Conservation (phyloP, 192 early-diverging fungal species). For the Umbelopsis vinacea region DNA sequence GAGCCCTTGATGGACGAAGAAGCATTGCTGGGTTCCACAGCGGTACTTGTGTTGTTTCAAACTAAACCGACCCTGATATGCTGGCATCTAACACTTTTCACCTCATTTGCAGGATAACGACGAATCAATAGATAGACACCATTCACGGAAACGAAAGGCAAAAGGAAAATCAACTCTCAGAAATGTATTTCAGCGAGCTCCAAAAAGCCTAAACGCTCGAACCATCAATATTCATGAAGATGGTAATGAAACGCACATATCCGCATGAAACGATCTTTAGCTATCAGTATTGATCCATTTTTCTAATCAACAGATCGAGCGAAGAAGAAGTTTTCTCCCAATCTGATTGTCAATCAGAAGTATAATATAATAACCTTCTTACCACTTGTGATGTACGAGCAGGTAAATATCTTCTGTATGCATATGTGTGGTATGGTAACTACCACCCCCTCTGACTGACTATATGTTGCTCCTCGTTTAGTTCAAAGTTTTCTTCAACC, state of each 20-base stretch:
- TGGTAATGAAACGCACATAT: conserved; percentile 28
- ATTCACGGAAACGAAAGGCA: neutral
- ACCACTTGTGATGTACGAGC: conserved; percentile 81
- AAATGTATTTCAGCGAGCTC: neutral
- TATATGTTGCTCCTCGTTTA: conserved; percentile 27
- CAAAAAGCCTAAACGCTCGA: conserved; percentile 39
- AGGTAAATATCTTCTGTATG: conserved; percentile 46
- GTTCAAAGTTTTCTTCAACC: conserved; percentile 96
- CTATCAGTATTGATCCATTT: conserved; percentile 10
- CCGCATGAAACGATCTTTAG: neutral
- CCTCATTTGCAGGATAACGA: neutral
- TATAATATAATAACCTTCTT: conserved; percentile 82
- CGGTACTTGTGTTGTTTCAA: neutral
- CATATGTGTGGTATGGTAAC: neutral
- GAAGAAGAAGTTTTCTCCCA: conserved; percentile 69
- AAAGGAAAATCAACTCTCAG: conserved; percentile 3
- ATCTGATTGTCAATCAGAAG: conserved; percentile 88
- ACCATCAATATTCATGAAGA: conserved; percentile 52
- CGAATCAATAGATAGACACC: neutral
- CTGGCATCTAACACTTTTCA: neutral
- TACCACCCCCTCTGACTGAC: neutral
- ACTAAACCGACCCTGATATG: neutral
- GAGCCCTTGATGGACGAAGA: conserved; percentile 31
- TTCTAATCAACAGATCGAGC: conserved; percentile 42
- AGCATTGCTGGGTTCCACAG: conserved; percentile 3